phyloP scores from a whole-genome alignment of 257 asterid species.

The Capsicum baccatum region DNA sequence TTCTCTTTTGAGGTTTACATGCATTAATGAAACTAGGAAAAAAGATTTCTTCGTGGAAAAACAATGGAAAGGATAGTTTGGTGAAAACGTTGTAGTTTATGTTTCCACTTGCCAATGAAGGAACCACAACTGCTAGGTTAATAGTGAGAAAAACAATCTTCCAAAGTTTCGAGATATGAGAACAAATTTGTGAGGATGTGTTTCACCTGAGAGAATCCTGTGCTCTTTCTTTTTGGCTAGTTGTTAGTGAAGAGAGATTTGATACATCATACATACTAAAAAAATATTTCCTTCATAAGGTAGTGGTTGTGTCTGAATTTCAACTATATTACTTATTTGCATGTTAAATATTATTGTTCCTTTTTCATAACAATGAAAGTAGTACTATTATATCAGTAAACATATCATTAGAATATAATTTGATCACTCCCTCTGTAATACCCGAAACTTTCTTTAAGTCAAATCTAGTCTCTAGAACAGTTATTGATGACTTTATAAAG shows the following conservation, averaged over 20 bases:
- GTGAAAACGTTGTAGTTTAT: neutral
- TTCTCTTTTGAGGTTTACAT: neutral
- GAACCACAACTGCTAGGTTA: neutral
- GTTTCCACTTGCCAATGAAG: neutral
- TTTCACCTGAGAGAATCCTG: neutral
- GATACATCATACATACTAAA: neutral
- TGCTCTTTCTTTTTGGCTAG: neutral
- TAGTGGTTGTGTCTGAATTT: neutral
- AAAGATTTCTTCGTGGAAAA: neutral
- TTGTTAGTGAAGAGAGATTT: neutral
- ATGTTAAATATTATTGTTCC: neutral
- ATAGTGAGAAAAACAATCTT: neutral
- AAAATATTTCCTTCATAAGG: slow-evolving; percentile 6
- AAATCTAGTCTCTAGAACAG: no score
- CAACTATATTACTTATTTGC: neutral
- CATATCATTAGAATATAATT: neutral
- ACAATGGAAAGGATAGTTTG: neutral
- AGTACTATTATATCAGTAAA: neutral
- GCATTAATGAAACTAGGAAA: slow-evolving; percentile 4
- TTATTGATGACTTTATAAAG: no score
- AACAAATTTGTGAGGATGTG: neutral
- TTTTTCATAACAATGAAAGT: slow-evolving; percentile 11
- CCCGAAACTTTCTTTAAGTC: no score
- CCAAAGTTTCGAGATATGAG: neutral
- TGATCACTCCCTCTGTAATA: neutral